phyloP scores from a whole-genome alignment of 192 early-diverging fungal genomes.

The Coemansia sp. region DNA sequence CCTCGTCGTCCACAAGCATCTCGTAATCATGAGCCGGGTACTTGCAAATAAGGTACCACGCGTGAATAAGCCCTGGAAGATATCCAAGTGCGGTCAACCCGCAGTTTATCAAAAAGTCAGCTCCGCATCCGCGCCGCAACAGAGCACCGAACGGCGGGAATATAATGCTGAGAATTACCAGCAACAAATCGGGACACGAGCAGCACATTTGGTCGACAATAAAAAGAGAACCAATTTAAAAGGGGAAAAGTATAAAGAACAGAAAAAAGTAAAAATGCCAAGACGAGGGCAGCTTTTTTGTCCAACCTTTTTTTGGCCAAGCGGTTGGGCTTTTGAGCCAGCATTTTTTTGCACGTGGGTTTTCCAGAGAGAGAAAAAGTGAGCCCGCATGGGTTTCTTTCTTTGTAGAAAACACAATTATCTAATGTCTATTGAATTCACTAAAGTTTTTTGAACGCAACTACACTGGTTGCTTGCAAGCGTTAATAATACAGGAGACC shows the following conservation, averaged over 20 bases:
- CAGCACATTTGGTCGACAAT: slow-evolving; percentile 31
- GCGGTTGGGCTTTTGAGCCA: too few relatives aligned
- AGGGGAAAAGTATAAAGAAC: neutral
- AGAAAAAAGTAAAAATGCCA: slow-evolving; percentile 1
- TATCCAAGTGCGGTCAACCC: slow-evolving; percentile 68
- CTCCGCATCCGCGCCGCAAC: slow-evolving; percentile 62
- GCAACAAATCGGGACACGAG: slow-evolving; percentile 46
- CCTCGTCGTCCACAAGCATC: slow-evolving; percentile 51
- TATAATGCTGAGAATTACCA: slow-evolving; percentile 51
- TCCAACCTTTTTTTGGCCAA: neutral
- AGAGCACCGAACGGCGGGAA: slow-evolving; percentile 69
- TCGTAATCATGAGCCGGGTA: slow-evolving; percentile 50
- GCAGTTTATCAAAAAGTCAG: slow-evolving; percentile 73
- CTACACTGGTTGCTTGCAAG: too few relatives aligned
- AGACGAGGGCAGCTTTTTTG: slow-evolving; percentile 3
- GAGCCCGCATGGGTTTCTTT: too few relatives aligned
- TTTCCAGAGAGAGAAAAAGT: too few relatives aligned
- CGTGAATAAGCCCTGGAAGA: slow-evolving; percentile 72
- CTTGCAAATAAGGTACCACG: slow-evolving; percentile 67
- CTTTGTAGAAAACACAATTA: too few relatives aligned
- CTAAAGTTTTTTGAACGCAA: too few relatives aligned
- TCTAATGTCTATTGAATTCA: too few relatives aligned
- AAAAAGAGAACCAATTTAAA: neutral
- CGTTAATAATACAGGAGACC: too few relatives aligned
- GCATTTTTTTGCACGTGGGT: too few relatives aligned